Percentiles rank a stretch among this genome's conserved stretches.
Conservation (phyloP, 345 rosid species). For the Bretschneidera sinensis region DNA sequence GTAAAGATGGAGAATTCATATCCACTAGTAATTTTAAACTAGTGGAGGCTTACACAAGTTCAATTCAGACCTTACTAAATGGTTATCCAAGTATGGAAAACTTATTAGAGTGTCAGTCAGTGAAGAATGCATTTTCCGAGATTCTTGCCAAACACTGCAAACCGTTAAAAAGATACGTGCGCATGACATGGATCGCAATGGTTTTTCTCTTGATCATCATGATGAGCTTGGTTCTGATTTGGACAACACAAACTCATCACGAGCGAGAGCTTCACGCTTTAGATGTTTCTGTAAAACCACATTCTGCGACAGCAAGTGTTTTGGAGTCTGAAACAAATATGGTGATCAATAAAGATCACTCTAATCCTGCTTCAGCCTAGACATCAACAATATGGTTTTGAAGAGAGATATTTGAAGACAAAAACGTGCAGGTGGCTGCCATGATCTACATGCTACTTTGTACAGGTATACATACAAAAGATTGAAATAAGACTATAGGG, state of each 20-base stretch:
- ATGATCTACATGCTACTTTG: not conserved
- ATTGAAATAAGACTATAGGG: no score
- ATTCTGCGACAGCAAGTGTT: conserved; percentile 10
- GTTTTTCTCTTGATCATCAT: conserved; percentile 39
- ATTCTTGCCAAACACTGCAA: conserved; percentile 47
- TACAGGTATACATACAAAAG: conserved; percentile 6
- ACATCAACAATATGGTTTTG: not conserved
- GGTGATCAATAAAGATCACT: conserved; percentile 10
- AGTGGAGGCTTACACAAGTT: conserved; percentile 43
- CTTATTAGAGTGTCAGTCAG: conserved; percentile 46
- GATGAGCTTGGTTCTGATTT: conserved; percentile 38
- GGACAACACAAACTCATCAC: conserved; percentile 30
- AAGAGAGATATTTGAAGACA: conserved; percentile 9
- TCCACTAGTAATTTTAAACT: conserved; percentile 23
- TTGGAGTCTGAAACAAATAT: conserved; percentile 10
- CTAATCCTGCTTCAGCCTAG: conserved; percentile 20
- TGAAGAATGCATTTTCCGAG: conserved; percentile 48
- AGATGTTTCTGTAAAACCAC: conserved; percentile 37
- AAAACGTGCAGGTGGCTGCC: conserved; percentile 17
- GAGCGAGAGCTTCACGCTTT: conserved; percentile 20
- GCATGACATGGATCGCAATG: conserved; percentile 47
- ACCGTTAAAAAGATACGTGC: conserved; percentile 42
- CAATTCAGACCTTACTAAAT: conserved; percentile 45
- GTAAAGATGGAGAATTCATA: conserved; percentile 37
- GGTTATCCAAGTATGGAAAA: conserved; percentile 55